Percentiles rank a stretch among this genome's conserved stretches.
phyloP scores from a whole-genome alignment of 495 filamentous ascomycete genomes.

The Entonaema liquescens region DNA sequence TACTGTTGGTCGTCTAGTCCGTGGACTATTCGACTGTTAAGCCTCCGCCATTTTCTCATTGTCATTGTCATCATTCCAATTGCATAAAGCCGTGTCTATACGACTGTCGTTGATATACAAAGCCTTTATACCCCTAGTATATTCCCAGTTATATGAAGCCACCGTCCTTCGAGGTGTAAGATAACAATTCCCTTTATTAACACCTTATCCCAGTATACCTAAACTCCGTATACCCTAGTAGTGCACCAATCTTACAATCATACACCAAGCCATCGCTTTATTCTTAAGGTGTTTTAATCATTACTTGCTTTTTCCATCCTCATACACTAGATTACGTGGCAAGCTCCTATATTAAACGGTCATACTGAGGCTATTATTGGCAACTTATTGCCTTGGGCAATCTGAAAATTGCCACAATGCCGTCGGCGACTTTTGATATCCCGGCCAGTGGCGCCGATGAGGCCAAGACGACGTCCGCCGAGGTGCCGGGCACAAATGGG shows the following conservation, averaged over 20 bases:
- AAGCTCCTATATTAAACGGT: background rate
- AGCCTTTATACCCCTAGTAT: conserved; percentile 5
- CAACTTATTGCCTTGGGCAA: conserved; percentile 11
- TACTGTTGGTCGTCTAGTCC: background rate
- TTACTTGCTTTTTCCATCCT: conserved; percentile 15
- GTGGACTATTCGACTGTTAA: conserved; percentile 17
- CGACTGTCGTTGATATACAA: conserved; percentile 15
- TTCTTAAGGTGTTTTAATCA: background rate
- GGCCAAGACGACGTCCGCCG: background rate
- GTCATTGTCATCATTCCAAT: conserved; percentile 27
- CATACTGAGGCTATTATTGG: conserved; percentile 13
- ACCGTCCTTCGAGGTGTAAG: conserved; percentile 7
- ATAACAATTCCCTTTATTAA: background rate
- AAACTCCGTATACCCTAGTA: conserved; percentile 8
- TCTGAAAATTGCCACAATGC: conserved; percentile 26
- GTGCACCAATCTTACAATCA: background rate
- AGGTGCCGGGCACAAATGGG: conserved; percentile 15
- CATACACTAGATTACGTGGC: background rate
- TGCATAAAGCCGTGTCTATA: conserved; percentile 1
- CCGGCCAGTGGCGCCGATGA: conserved; percentile 12
- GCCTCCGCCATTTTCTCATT: conserved; percentile 18
- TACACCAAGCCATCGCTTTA: conserved; percentile 10
- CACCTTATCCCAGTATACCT: background rate
- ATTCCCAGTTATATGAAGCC: conserved; percentile 33
- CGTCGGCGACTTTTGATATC: conserved; percentile 21